Conservation (phyloP, 805 yeast genomes). For the Isabelozyma heimii region DNA sequence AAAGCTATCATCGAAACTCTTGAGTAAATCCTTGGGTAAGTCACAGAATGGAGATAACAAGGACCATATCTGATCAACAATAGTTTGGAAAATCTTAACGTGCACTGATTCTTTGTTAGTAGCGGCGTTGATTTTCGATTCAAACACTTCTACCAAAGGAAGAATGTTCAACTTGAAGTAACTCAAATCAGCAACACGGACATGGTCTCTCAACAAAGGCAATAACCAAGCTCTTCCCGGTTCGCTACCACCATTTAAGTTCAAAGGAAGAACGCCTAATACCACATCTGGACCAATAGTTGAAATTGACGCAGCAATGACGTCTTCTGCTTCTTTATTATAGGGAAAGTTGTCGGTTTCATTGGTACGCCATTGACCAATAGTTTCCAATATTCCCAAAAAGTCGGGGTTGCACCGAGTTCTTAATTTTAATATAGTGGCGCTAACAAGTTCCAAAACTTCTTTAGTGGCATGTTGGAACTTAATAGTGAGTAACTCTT, state of each 20-base stretch:
- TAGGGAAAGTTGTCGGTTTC: slow-evolving; percentile 67
- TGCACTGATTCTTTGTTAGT: slow-evolving; percentile 60
- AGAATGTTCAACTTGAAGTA: slow-evolving; percentile 62
- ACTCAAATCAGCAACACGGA: slow-evolving; percentile 64
- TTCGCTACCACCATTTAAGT: slow-evolving; percentile 53
- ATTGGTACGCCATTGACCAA: slow-evolving; percentile 84
- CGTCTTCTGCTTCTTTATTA: slow-evolving; percentile 75
- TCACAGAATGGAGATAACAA: slow-evolving; percentile 86
- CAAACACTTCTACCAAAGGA: slow-evolving; percentile 62
- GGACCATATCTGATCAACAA: slow-evolving; percentile 90
- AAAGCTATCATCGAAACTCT: slow-evolving; percentile 68
- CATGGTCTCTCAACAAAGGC: slow-evolving; percentile 86
- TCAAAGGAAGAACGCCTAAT: slow-evolving; percentile 71
- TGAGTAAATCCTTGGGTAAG: slow-evolving; percentile 70
- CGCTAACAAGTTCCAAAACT: slow-evolving; percentile 64
- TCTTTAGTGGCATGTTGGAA: slow-evolving; percentile 76
- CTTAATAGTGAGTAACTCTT: slow-evolving; percentile 65
- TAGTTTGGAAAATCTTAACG: slow-evolving; percentile 75
- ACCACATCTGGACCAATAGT: slow-evolving; percentile 87
- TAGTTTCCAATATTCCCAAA: slow-evolving; percentile 59
- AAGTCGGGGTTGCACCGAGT: slow-evolving; percentile 70
- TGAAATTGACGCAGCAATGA: slow-evolving; percentile 73
- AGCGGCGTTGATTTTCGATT: slow-evolving; percentile 41
- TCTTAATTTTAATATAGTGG: slow-evolving; percentile 61
- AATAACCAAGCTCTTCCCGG: slow-evolving; percentile 96